Evolutionary conservation across 2,329 filamentous ascomycete genomes (phyloP).

Genomic region (Talaromyces sp.): DNA sequence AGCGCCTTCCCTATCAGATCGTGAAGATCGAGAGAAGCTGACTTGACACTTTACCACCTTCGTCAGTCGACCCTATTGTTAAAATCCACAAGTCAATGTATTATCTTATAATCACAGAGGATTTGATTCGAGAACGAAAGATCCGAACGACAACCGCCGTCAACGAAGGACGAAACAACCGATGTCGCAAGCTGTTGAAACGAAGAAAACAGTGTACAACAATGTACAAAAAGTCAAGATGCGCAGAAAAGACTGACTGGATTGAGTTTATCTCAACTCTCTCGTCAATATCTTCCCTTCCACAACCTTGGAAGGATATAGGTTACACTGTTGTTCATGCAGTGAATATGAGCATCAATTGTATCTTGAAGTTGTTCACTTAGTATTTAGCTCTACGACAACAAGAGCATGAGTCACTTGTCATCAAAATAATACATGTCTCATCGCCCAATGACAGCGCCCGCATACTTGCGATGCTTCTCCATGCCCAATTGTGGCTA

Average conservation of each 20-base stretch:
- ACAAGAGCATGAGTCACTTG: neutral
- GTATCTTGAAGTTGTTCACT: neutral
- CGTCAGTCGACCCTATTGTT: neutral
- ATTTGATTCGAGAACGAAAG: neutral
- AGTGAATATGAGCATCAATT: neutral
- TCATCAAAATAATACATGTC: neutral
- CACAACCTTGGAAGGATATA: neutral
- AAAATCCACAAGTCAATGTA: neutral
- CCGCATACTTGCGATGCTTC: neutral
- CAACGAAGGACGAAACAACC: neutral
- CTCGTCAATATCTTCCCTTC: neutral
- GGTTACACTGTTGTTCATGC: neutral
- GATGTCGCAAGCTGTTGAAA: slow-evolving; percentile 6
- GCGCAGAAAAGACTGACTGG: slow-evolving; percentile 4
- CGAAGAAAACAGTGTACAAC: neutral
- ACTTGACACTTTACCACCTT: neutral
- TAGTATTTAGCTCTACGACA: neutral
- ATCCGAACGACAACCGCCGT: neutral
- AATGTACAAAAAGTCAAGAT: neutral
- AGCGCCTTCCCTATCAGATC: slow-evolving; percentile 1
- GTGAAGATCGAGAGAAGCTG: neutral
- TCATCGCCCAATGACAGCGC: neutral
- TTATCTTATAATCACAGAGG: neutral
- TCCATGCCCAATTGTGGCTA: slow-evolving; percentile 5
- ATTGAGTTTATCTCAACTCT: neutral